Evolutionary conservation across 2,329 filamentous ascomycete species (phyloP).

Genomic region (Cladosporium sp.): DNA sequence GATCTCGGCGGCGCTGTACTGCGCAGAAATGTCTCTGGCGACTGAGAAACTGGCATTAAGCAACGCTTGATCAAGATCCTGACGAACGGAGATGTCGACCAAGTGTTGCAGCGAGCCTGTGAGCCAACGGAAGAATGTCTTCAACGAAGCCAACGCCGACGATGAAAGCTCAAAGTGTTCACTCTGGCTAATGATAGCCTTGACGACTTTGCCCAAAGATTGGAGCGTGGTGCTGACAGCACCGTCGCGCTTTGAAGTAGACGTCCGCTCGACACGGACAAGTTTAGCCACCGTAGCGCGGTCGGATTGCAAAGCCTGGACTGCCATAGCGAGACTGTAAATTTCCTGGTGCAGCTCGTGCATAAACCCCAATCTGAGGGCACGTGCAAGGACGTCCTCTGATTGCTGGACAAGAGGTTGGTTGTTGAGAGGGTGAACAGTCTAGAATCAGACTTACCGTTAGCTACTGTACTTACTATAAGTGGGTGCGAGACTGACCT

Average conservation of each 20-base stretch:
- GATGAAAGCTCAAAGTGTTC: not conserved
- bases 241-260: conserved; percentile 8
- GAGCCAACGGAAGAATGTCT: conserved; percentile 12
- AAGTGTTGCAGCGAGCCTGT: conserved; percentile 9
- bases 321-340: conserved; percentile 13
- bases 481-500: conserved; percentile 29
- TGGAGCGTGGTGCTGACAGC: conserved; percentile 6
- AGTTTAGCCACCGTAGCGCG: conserved; percentile 14
- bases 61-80: conserved; percentile 9
- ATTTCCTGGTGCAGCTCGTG: conserved; percentile 19
- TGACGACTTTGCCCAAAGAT: conserved; percentile 2
- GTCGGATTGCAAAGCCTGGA: conserved; percentile 17
- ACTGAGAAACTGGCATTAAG: conserved; percentile 14
- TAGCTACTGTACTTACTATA: conserved; percentile 31
- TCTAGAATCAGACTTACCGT: conserved; percentile 33
- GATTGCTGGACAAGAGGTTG: conserved; percentile 35
- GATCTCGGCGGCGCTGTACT: not conserved
- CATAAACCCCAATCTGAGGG: conserved; percentile 20
- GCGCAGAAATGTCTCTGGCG: not conserved
- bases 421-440: conserved; percentile 46
- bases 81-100: not conserved
- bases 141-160: not conserved
- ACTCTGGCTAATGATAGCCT: conserved; percentile 5
- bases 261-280: not conserved
- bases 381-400: conserved; percentile 17